phyloP scores from a whole-genome alignment of 176 grass and related monocot genomes.

The Puccinellia tenuiflora region DNA sequence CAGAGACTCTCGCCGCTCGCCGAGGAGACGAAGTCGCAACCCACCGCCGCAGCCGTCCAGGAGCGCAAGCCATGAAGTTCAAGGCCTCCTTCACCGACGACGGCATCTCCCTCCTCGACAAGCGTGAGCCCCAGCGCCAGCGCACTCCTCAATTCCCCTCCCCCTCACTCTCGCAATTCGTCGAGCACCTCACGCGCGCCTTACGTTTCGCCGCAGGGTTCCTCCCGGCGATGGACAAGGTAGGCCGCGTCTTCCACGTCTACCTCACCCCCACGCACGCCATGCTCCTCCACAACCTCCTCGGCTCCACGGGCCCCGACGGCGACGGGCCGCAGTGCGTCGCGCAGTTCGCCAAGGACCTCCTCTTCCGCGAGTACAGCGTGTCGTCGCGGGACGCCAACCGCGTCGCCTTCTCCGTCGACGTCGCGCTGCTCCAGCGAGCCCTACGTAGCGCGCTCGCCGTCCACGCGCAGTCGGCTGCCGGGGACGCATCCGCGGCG shows the following conservation, averaged over 20 bases:
- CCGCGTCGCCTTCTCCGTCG: conserved; percentile 71
- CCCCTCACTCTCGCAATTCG: conserved; percentile 1
- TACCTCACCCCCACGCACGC: conserved; percentile 69
- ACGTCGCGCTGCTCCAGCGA: conserved; percentile 74
- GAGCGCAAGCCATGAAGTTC: conserved; percentile 61
- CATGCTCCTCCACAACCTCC: conserved; percentile 91
- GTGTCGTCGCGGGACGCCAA: conserved; percentile 72
- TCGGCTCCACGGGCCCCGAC: conserved; percentile 41
- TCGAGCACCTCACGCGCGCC: conserved; percentile 42
- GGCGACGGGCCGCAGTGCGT: conserved; percentile 80
- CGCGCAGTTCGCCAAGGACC: conserved; percentile 79
- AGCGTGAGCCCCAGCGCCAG: conserved; percentile 46
- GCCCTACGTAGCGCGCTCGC: conserved; percentile 83
- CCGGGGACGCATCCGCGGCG: conserved; percentile 39
- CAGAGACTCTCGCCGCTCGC: neutral
- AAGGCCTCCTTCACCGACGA: conserved; percentile 89
- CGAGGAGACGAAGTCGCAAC: neutral
- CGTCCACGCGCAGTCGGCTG: conserved; percentile 63
- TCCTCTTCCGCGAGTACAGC: conserved; percentile 87
- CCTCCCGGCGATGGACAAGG: conserved; percentile 79
- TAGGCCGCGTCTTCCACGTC: conserved; percentile 69
- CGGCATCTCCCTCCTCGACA: conserved; percentile 82
- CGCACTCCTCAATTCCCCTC: neutral
- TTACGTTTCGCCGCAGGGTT: conserved; percentile 40
- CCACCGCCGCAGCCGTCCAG: neutral